A percentile compares a stretch with the other conserved stretches of the same genome.
phyloP scores from a whole-genome alignment of 306 rosid genomes.

The Trifolium repens region DNA sequence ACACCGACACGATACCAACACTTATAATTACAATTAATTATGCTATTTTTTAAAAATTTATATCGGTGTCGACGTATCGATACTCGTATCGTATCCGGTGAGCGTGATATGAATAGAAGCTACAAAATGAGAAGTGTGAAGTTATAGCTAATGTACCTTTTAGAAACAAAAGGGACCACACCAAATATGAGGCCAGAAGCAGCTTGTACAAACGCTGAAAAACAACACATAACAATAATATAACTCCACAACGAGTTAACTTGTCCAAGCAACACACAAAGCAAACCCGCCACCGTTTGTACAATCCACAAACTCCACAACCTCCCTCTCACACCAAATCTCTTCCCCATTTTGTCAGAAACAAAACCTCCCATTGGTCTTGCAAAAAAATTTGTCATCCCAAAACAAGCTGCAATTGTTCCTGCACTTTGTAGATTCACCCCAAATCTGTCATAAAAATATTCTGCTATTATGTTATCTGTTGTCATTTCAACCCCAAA shows the following conservation, averaged over 20 bases:
- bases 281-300: conserved; percentile 54
- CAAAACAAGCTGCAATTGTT: conserved; percentile 62
- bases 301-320: conserved; percentile 64
- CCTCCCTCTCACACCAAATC: conserved; percentile 65
- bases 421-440: conserved; percentile 57
- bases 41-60: no score
- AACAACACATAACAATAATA: conserved; percentile 54
- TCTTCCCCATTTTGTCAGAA: conserved; percentile 56
- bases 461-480: conserved; percentile 60
- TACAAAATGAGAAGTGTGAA: background rate
- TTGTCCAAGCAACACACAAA: conserved; percentile 56
- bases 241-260: conserved; percentile 56
- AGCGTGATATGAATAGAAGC: background rate
- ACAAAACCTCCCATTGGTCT: conserved; percentile 62
- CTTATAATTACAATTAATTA: no score
- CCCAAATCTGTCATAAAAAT: conserved; percentile 59
- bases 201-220: conserved; percentile 60
- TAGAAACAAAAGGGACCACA: conserved; percentile 64
- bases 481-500: conserved; percentile 65
- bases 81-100: no score
- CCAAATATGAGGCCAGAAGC: conserved; percentile 65
- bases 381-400: conserved; percentile 58
- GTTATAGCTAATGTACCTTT: conserved; percentile 42
- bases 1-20: no score
- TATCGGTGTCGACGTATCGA: no score